Evolutionary conservation across 371 early-diverging fungal genomes (phyloP), one percentile per base, ranked within the genome.

Genomic region (Rhizopus sp.): DNA sequence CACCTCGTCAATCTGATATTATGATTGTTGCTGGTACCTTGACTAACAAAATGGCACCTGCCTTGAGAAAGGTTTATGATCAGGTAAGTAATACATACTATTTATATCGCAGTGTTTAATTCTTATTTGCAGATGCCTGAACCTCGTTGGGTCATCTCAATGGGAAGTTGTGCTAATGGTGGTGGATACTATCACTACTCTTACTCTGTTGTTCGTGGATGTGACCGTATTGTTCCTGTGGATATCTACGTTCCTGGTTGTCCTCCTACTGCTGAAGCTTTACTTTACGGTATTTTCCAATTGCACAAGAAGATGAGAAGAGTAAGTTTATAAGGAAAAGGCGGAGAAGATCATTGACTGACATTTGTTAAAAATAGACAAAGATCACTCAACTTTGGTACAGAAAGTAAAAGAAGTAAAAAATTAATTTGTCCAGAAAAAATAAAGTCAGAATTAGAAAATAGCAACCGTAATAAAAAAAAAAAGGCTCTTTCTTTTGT

Each of bases 141-240:
- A 73, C 98, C 98, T 32, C 92, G 96, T 57, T 97, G 98, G 98
- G 98, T 98, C 17, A 94, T 98, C 51, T 95, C 95, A 30, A 98
- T 98, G 98, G 98, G 98, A 37, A 90, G 90, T 55, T 98, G 98
- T 68, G 98, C 98, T 30, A 98, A 98, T 72, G 97, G 98, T 66
- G 98, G 98, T 68, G 98, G 98, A 52, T 98, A 98, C 82, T 98
- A 98, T 73, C 98, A 98, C 76, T 98, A 98, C 82, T 91, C 92
- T 52, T 98, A 97, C 75, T 85, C 96, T 45, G 98, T 97, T 50
- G 97, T 93, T 40, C 87, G 93, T 70, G 78, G 98, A 49, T 97
- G 97, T 76, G 98, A 98, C 64, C 89, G 98, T 49, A 90, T 98
- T 70, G 94, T 98, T 8, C 98, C 98, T 50, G 94, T 93, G 38